Evolutionary conservation across 2,329 filamentous ascomycete genomes (phyloP).

Genomic region (Pseudocercospora macadamiae): DNA sequence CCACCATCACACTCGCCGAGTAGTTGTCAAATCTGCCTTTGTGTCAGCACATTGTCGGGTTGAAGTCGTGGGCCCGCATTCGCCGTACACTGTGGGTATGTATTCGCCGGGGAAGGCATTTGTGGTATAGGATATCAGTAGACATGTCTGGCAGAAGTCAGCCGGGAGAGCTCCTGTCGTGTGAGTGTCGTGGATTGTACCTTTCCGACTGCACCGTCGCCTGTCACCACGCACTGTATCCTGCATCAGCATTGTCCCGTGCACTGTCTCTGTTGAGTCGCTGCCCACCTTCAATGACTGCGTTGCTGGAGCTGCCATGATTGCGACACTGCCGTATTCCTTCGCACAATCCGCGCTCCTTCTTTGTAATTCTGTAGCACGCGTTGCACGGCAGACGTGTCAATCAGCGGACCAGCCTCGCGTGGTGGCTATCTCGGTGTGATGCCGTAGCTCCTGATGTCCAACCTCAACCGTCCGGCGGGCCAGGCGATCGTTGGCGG

Average conservation of each 20-base stretch:
- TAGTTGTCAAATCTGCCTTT: slow-evolving; percentile 89
- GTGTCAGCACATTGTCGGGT: slow-evolving; percentile 10
- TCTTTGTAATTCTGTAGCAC: slow-evolving; percentile 5
- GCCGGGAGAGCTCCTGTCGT: slow-evolving; percentile 11
- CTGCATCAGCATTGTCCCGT: slow-evolving; percentile 11
- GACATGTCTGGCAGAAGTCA: slow-evolving; percentile 74
- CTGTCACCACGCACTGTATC: slow-evolving; percentile 82
- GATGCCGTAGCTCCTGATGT: slow-evolving; percentile 7
- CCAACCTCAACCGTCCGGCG: slow-evolving; percentile 6
- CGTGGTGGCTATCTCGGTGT: background rate
- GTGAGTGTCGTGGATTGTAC: slow-evolving; percentile 54
- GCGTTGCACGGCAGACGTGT: slow-evolving; percentile 8
- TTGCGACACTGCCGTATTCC: slow-evolving; percentile 7
- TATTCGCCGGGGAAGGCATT: slow-evolving; percentile 99
- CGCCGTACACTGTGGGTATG: slow-evolving; percentile 85
- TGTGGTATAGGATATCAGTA: slow-evolving; percentile 98
- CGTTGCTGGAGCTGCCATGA: slow-evolving; percentile 78
- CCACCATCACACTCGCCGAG: slow-evolving; percentile 98
- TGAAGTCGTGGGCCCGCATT: slow-evolving; percentile 37
- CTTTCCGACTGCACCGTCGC: slow-evolving; percentile 99
- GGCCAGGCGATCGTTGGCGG: slow-evolving; percentile 7
- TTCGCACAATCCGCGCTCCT: background rate
- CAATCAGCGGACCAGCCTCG: slow-evolving; percentile 5
- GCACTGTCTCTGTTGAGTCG: background rate
- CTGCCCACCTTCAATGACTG: slow-evolving; percentile 81